These are phyloP conservation scores for Blastomyces silverae DNA, from an alignment of 2,329 filamentous ascomycete species.

Conservation along the genomic window DNA sequence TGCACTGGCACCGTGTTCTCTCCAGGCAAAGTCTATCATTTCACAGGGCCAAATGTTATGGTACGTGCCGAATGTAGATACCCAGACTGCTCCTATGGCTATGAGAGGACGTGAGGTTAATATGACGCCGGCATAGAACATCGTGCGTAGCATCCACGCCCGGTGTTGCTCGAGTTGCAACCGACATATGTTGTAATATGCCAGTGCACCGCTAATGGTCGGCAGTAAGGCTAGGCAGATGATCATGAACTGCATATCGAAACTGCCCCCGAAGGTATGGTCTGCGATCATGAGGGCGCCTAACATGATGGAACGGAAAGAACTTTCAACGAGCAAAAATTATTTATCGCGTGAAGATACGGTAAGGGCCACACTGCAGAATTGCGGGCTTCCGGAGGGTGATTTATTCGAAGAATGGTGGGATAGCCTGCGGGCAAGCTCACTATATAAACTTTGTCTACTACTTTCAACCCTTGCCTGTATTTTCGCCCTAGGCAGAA, in stretches of 20 bases:
- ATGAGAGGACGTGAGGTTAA: conserved; percentile 31
- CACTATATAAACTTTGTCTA: not conserved
- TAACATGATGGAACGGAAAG: conserved; percentile 36
- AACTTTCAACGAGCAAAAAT: not conserved
- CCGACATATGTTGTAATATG: conserved; percentile 51
- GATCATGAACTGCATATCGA: conserved; percentile 45
- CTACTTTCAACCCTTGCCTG: no score
- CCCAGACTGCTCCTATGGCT: conserved; percentile 38
- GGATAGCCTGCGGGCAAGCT: not conserved
- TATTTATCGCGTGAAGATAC: no score
- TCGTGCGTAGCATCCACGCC: conserved; percentile 56
- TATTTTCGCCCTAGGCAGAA: no score
- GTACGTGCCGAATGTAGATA: conserved; percentile 31
- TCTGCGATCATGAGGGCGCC: conserved; percentile 50
- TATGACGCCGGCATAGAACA: conserved; percentile 37
- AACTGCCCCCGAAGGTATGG: conserved; percentile 48
- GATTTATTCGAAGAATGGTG: not conserved
- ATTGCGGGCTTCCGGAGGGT: no score
- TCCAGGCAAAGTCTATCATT: conserved; percentile 42
- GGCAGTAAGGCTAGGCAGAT: conserved; percentile 44
- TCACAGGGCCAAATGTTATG: conserved; percentile 41
- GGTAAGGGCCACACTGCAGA: no score
- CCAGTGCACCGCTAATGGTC: conserved; percentile 40
- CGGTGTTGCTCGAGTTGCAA: conserved; percentile 58
- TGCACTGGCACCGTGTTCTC: conserved; percentile 31